Evolutionary conservation across 2,329 filamentous ascomycete species (phyloP).

Genomic region (Aspergillus piperis): DNA sequence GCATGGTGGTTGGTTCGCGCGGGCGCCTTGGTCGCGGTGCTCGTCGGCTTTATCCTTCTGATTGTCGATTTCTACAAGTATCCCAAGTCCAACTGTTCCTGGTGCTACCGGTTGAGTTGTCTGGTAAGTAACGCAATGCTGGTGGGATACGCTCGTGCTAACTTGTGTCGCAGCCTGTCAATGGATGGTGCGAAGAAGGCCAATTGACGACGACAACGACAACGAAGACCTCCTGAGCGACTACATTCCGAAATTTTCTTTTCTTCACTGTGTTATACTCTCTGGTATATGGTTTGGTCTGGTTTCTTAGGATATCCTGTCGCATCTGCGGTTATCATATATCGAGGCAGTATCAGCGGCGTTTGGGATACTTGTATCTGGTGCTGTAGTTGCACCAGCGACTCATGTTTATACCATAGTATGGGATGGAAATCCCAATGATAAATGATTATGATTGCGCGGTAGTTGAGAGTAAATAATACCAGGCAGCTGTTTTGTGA

Average conservation of each 20-base stretch:
- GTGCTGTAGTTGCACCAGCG: not conserved
- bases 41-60: constrained; percentile 83
- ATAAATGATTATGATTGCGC: constrained; percentile 3
- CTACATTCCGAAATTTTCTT: not conserved
- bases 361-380: not conserved
- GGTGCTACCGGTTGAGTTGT: constrained; percentile 96
- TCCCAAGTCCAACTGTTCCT: constrained; percentile 68
- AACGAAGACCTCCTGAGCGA: not conserved
- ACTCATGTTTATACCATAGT: constrained; percentile 1
- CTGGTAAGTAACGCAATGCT: constrained; percentile 63
- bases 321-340: not conserved
- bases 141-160: constrained; percentile 8
- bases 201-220: constrained; percentile 23
- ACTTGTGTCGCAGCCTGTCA: constrained; percentile 39
- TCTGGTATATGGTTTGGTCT: not conserved
- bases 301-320: not conserved
- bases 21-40: constrained; percentile 73
- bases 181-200: constrained; percentile 47
- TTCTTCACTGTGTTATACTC: not conserved
- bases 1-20: constrained; percentile 89
- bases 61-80: constrained; percentile 89
- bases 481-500: not conserved
- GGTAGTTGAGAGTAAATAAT: not conserved
- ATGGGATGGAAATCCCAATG: not conserved
- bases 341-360: not conserved